Percentiles rank a stretch among this genome's conserved stretches.
Conservation (phyloP, 768 basidiomycete species). For the Mycena crocata region DNA sequence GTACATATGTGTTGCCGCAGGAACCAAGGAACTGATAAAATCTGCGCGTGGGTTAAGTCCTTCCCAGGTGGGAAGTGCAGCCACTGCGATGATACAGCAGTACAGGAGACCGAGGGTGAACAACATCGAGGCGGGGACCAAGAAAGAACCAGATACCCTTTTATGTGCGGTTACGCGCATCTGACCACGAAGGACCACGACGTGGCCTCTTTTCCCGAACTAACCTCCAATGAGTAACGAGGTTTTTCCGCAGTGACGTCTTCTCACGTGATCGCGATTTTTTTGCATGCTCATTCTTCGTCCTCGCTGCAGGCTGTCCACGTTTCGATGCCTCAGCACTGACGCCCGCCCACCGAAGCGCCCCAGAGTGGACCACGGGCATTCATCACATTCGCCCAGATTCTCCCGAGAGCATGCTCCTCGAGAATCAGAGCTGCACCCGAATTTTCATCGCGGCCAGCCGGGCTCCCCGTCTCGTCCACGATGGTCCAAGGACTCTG, state of each 20-base stretch:
- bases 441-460: slow-evolving; percentile 4
- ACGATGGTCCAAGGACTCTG: slow-evolving; percentile 21
- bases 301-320: slow-evolving; percentile 9
- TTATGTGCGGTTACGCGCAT: slow-evolving; percentile 4
- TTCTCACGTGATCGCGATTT: slow-evolving; percentile 19
- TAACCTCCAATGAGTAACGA: background rate
- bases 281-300: slow-evolving; percentile 1
- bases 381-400: background rate
- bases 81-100: slow-evolving; percentile 33
- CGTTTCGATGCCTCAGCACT: slow-evolving; percentile 13
- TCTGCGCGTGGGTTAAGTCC: slow-evolving; percentile 46
- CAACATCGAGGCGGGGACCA: slow-evolving; percentile 7
- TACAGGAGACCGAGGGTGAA: slow-evolving; percentile 36
- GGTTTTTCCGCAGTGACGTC: background rate
- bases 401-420: background rate
- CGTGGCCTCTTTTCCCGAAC: slow-evolving; percentile 23
- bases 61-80: slow-evolving; percentile 57
- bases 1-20: slow-evolving; percentile 53
- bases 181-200: too few relatives aligned
- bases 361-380: background rate
- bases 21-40: slow-evolving; percentile 55
- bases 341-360: slow-evolving; percentile 11
- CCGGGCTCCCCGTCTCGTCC: slow-evolving; percentile 5
- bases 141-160: too few relatives aligned
- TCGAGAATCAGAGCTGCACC: background rate